Conservation (phyloP, 225 moss, liverwort and hornwort species). For the Pleurozium schreberi region DNA sequence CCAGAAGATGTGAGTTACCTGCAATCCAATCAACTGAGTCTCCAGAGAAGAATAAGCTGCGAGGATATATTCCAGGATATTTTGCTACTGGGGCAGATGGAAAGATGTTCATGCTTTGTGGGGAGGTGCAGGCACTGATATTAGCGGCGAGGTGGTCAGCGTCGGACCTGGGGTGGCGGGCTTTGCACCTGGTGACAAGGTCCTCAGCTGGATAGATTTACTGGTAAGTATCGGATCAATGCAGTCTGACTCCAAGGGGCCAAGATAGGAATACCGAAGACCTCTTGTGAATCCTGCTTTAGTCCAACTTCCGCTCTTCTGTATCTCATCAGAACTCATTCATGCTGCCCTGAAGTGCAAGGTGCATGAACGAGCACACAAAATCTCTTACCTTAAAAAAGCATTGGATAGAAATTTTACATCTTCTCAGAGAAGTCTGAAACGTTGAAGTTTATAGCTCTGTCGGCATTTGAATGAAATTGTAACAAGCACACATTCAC, state of each 20-base stretch:
- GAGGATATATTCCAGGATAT: background rate
- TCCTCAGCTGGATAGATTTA: slow-evolving; percentile 41
- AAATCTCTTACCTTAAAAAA: too few species aligned
- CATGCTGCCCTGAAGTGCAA: background rate
- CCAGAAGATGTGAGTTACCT: background rate
- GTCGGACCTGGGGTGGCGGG: slow-evolving; percentile 43
- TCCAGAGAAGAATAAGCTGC: background rate
- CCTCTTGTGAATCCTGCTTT: background rate
- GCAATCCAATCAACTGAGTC: background rate
- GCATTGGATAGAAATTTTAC: background rate
- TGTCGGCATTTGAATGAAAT: background rate
- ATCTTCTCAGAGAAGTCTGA: background rate
- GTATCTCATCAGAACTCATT: background rate
- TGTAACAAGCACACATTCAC: background rate
- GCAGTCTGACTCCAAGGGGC: background rate
- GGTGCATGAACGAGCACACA: background rate
- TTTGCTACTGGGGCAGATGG: background rate
- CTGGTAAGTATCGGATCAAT: slow-evolving; percentile 11
- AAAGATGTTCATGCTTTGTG: background rate
- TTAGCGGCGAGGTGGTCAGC: slow-evolving; percentile 71
- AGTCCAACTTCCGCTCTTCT: background rate
- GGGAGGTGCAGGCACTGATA: slow-evolving; percentile 45
- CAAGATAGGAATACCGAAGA: background rate
- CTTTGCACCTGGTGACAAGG: slow-evolving; percentile 68
- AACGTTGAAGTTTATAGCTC: background rate